Conservation (phyloP, 2,329 filamentous ascomycete species). For the Colletotrichum somersetense region DNA sequence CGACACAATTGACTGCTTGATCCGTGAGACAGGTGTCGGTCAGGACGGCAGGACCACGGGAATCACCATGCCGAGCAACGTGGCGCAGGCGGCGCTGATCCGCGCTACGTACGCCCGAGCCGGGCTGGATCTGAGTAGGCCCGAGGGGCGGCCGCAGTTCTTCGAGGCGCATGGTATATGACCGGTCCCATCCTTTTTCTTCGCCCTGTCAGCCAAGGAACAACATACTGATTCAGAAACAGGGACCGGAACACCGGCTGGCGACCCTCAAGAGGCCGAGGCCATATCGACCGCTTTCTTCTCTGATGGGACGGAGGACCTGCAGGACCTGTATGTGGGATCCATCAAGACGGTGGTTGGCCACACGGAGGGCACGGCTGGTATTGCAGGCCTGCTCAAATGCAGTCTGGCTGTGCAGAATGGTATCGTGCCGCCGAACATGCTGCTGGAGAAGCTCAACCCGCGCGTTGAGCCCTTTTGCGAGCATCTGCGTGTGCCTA, state of each 20-base stretch:
- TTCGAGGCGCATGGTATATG: conserved; percentile 53
- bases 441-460: conserved; percentile 48
- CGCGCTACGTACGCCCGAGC: conserved; percentile 45
- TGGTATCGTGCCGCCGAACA: conserved; percentile 47
- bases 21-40: conserved; percentile 44
- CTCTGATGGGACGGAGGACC: too few species aligned
- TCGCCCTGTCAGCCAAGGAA: too few species aligned
- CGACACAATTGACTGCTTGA: conserved; percentile 45
- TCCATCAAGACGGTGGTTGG: conserved; percentile 43
- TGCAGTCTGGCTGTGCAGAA: conserved; percentile 42
- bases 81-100: conserved; percentile 48
- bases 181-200: too few species aligned
- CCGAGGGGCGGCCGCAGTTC: conserved; percentile 33
- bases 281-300: conserved; percentile 46
- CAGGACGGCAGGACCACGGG: conserved; percentile 42
- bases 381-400: conserved; percentile 47
- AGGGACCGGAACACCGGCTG: conserved; percentile 69
- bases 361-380: conserved; percentile 46
- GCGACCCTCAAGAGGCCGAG: conserved; percentile 56
- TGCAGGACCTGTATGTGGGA: not conserved
- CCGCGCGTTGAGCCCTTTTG: conserved; percentile 45
- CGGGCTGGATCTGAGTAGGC: conserved; percentile 33
- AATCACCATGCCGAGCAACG: conserved; percentile 53
- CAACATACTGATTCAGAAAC: too few species aligned
- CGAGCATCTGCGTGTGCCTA: not conserved